Percentiles rank a stretch among this genome's conserved stretches.
phyloP scores from a whole-genome alignment of 768 basidiomycete species.

The Pulveroboletus sp. region DNA sequence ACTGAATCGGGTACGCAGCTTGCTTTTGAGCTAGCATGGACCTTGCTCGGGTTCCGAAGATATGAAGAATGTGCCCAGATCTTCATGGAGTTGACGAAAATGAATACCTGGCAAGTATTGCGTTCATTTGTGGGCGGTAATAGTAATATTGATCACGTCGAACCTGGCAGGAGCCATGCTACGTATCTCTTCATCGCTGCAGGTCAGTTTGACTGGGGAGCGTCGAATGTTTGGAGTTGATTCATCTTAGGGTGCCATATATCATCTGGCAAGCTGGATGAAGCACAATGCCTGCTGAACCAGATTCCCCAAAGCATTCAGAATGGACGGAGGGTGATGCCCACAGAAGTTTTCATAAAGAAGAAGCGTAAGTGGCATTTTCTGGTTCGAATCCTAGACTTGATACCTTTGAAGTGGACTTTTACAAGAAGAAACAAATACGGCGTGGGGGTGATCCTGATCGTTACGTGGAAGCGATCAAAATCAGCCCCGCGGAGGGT shows the following conservation, averaged over 20 bases:
- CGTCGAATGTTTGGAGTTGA: neutral
- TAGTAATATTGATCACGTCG: neutral
- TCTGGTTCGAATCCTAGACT: neutral
- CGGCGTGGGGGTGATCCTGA: constrained; percentile 51
- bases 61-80: constrained; percentile 68
- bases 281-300: constrained; percentile 63
- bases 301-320: constrained; percentile 57
- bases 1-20: constrained; percentile 40
- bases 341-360: constrained; percentile 75
- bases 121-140: neutral
- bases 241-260: constrained; percentile 54
- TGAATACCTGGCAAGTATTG: constrained; percentile 63
- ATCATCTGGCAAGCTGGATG: constrained; percentile 50
- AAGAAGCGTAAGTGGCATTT: constrained; percentile 59
- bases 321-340: constrained; percentile 63
- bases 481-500: constrained; percentile 73
- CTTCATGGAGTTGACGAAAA: constrained; percentile 59
- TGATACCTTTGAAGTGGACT: constrained; percentile 49
- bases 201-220: constrained; percentile 32
- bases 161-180: constrained; percentile 59
- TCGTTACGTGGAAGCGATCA: constrained; percentile 52
- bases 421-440: constrained; percentile 69
- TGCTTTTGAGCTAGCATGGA: constrained; percentile 79
- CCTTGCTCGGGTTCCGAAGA: constrained; percentile 56
- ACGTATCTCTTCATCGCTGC: constrained; percentile 79